A percentile compares a stretch with the other conserved stretches of the same genome.
phyloP scores from a whole-genome alignment of 495 filamentous ascomycete genomes.

The Neurospora sp. region DNA sequence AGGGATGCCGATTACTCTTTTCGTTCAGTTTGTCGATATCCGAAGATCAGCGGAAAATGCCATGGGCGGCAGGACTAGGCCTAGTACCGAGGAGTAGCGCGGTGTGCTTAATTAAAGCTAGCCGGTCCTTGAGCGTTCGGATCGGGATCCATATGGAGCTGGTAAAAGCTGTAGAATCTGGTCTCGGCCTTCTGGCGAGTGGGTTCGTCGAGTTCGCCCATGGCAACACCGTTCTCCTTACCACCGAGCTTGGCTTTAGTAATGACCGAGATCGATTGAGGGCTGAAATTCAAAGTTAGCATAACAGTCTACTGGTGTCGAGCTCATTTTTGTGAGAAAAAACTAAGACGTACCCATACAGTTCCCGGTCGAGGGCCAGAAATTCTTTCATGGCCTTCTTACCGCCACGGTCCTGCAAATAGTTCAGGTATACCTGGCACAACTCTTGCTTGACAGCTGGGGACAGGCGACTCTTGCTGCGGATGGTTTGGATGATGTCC shows the following conservation, averaged over 20 bases:
- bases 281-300: conserved; percentile 22
- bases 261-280: conserved; percentile 36
- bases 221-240: conserved; percentile 51
- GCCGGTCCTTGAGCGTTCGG: conserved; percentile 30
- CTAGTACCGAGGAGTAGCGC: not conserved
- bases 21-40: not conserved
- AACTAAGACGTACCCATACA: conserved; percentile 58
- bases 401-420: conserved; percentile 75
- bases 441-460: conserved; percentile 62
- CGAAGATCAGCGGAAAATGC: conserved; percentile 1
- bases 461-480: conserved; percentile 62
- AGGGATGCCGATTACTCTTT: conserved; percentile 5
- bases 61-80: not conserved
- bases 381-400: conserved; percentile 80
- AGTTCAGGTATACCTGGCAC: conserved; percentile 68
- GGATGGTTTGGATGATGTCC: conserved; percentile 68
- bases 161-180: conserved; percentile 53
- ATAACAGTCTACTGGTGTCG: not conserved
- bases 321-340: not conserved
- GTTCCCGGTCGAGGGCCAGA: conserved; percentile 69
- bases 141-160: conserved; percentile 46
- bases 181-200: conserved; percentile 52
- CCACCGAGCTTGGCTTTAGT: conserved; percentile 28
- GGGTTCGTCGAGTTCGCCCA: conserved; percentile 52
- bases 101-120: conserved; percentile 24